phyloP scores from a whole-genome alignment of 352 stramenopile species.

The Pythium graminicola region DNA sequence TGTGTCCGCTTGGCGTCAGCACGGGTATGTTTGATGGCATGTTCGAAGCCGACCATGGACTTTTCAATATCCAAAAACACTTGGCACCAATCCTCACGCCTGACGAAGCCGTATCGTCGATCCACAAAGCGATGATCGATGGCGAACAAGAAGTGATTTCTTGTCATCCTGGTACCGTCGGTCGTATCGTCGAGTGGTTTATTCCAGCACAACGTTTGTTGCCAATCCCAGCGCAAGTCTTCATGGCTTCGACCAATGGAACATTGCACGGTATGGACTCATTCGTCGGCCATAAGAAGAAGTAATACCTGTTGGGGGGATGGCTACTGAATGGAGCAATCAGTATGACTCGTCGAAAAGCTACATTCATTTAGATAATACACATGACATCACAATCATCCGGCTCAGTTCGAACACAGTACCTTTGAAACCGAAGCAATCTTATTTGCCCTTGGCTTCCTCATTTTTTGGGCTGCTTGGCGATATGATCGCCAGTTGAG shows the following conservation, averaged over 20 bases:
- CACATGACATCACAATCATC: neutral
- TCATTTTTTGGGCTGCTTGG: slow-evolving; percentile 20
- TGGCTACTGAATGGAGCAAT: no score
- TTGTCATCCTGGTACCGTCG: slow-evolving; percentile 43
- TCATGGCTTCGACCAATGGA: slow-evolving; percentile 31
- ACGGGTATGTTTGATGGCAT: slow-evolving; percentile 73
- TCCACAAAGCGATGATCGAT: slow-evolving; percentile 43
- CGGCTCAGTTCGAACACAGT: neutral
- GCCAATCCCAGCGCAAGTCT: slow-evolving; percentile 47
- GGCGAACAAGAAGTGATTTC: slow-evolving; percentile 55
- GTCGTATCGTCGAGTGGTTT: slow-evolving; percentile 34
- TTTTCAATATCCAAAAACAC: slow-evolving; percentile 11
- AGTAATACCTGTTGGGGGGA: no score
- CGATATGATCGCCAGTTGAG: slow-evolving; percentile 42
- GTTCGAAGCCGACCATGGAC: slow-evolving; percentile 22
- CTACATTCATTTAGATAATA: neutral
- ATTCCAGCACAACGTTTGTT: slow-evolving; percentile 33
- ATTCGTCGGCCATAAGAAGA: slow-evolving; percentile 38
- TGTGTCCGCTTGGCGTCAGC: slow-evolving; percentile 55
- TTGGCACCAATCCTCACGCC: slow-evolving; percentile 19
- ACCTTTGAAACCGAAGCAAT: neutral
- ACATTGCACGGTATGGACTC: slow-evolving; percentile 59
- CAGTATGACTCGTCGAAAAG: neutral
- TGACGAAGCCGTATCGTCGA: slow-evolving; percentile 32
- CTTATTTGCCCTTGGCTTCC: slow-evolving; percentile 6